A percentile compares a stretch with the other conserved stretches of the same genome.
phyloP scores from a whole-genome alignment of 345 rosid genomes.

The Noccaea bulbosa region DNA sequence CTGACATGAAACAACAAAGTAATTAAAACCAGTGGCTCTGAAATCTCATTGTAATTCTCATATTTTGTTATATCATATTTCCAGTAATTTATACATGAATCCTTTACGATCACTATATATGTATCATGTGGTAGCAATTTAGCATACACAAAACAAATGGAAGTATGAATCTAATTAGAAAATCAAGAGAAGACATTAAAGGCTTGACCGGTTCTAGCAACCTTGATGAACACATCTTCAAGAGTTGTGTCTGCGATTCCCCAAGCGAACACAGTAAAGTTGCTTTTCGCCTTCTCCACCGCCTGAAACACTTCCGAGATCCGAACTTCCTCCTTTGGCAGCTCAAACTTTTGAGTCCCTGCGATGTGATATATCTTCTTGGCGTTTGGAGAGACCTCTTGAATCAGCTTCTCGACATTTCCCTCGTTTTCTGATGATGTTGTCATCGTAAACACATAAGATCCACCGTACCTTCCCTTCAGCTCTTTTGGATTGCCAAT shows the following conservation, averaged over 20 bases:
- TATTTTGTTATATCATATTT: neutral
- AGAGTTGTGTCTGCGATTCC: conserved; percentile 92
- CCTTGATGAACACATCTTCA: conserved; percentile 98
- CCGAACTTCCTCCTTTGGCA: conserved; percentile 75
- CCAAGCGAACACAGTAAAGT: conserved; percentile 86
- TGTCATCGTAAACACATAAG: conserved; percentile 85
- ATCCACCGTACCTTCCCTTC: conserved; percentile 86
- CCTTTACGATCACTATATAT: neutral
- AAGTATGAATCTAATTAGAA: conserved; percentile 9
- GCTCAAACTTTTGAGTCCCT: conserved; percentile 97
- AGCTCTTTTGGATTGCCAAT: conserved; percentile 93
- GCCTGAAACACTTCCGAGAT: conserved; percentile 79
- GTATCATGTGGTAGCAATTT: conserved; percentile 8
- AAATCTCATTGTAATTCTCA: conserved; percentile 3
- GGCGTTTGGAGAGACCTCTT: conserved; percentile 65
- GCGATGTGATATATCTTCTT: conserved; percentile 76
- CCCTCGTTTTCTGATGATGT: conserved; percentile 62
- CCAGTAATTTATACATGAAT: conserved; percentile 25
- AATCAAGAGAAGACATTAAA: conserved; percentile 58
- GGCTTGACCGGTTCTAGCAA: conserved; percentile 61
- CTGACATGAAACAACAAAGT: conserved; percentile 5
- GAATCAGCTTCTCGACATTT: conserved; percentile 69
- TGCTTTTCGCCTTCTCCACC: conserved; percentile 78
- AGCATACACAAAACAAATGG: conserved; percentile 19
- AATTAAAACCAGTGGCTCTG: neutral